Evolutionary conservation across 2,329 filamentous ascomycete genomes (phyloP), one percentile per base, ranked within the genome.

Genomic region (Phaeophleospora eucalypticola): DNA sequence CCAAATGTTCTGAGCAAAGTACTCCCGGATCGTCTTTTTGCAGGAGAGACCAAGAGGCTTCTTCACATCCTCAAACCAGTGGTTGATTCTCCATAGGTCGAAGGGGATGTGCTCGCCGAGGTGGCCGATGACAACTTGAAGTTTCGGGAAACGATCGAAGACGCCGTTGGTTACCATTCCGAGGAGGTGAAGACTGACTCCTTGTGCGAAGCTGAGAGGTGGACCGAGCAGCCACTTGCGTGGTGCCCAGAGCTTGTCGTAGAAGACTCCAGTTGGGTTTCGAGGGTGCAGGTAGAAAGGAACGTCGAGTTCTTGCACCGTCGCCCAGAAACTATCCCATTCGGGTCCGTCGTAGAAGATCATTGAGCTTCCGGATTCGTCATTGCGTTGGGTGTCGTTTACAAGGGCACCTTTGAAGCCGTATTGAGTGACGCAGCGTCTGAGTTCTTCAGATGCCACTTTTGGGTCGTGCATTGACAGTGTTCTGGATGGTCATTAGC

Each of bases 221-320:
- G 80, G 78, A 0, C 81, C 81, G 36, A 83, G 66, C 20, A 83
- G 73, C 72, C 75, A 83, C 58, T 76, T 76, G 17, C 80, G 71
- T 55, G 81, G 71, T 1, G 74, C 75, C 71, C 75, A 83, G 4
- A 82, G 71, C 58, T 78, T 78, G 3, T 82, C 77, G 55, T 77
- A 69, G 45, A 81, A 72, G 15, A 69, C 71, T 4, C 79, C 79
- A 3, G 57, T 60, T 2, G 60, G 59, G 36, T 59, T 58, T 39
- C 76, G 70, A 0, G 81, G 82, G 61, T 85, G 82, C 1, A 85
- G 69, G 57, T 84, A 85, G 40, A 85, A 72, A 0, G 81, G 81
- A 0, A 83, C 80, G 46, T 83, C 78, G 0, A 85, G 74, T 36
- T 82, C 77, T 1, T 71, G 71, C 7, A 76, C 72, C 0, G 74